phyloP scores from a whole-genome alignment of 768 basidiomycete species.

The Clavaria fumosa region DNA sequence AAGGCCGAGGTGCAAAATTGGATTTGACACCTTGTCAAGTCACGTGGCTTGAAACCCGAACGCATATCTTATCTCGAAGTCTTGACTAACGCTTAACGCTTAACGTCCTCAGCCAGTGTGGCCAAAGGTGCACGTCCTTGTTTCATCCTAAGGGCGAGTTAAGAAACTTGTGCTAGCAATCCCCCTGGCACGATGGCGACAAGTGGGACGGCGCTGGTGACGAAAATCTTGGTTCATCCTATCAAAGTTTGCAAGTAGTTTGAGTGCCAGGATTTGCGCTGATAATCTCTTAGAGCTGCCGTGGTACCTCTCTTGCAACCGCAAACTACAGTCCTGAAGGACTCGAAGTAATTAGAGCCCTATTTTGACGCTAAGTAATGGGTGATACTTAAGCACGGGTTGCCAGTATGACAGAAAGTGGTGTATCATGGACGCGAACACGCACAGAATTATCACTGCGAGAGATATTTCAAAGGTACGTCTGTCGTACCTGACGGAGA shows the following conservation, averaged over 20 bases:
- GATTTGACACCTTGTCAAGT: too few species aligned
- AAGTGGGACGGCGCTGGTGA: conserved; percentile 23
- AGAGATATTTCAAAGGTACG: conserved; percentile 45
- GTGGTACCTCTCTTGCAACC: conserved; percentile 42
- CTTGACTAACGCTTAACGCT: too few species aligned
- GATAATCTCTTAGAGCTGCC: conserved; percentile 40
- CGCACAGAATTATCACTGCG: conserved; percentile 46
- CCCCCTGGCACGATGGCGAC: conserved; percentile 1
- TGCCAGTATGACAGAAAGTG: conserved; percentile 54
- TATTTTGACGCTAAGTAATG: not conserved
- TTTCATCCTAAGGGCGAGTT: not conserved
- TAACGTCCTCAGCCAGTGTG: too few species aligned
- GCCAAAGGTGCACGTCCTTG: not conserved
- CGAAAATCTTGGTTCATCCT: conserved; percentile 49
- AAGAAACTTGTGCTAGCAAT: not conserved
- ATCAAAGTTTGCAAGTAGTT: conserved; percentile 35
- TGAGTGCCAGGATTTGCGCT: not conserved
- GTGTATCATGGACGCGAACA: conserved; percentile 47
- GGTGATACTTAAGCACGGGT: conserved; percentile 2
- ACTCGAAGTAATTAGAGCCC: conserved; percentile 34
- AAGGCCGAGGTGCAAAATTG: too few species aligned
- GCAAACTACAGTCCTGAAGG: conserved; percentile 46
- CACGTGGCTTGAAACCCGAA: too few species aligned
- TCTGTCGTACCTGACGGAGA: not conserved
- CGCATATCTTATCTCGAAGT: too few species aligned